These are phyloP conservation scores for Strobilomyces dryophilus DNA, from an alignment of 768 basidiomycete genomes.

Conservation along the genomic window DNA sequence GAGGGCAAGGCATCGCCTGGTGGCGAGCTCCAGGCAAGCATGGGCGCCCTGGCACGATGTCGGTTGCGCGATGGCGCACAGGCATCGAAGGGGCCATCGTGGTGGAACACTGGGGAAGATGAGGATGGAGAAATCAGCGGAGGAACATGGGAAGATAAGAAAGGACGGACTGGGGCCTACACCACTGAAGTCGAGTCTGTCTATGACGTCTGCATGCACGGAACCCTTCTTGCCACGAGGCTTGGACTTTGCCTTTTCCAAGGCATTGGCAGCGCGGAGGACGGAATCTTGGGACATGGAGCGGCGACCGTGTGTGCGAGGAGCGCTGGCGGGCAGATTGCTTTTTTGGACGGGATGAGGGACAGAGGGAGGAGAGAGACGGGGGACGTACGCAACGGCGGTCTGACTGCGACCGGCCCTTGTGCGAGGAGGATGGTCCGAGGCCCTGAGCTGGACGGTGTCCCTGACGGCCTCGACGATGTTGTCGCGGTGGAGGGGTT, in stretches of 20 bases:
- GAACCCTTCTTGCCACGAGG: conserved; percentile 65
- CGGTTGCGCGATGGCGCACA: conserved; percentile 88
- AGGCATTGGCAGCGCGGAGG: conserved; percentile 33
- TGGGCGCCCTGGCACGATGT: conserved; percentile 73
- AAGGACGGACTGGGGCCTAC: conserved; percentile 72
- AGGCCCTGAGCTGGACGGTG: conserved; percentile 53
- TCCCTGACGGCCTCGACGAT: conserved; percentile 66
- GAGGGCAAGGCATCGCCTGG: conserved; percentile 38
- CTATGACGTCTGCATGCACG: conserved; percentile 84
- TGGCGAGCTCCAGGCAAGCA: conserved; percentile 67
- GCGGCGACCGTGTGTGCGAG: conserved; percentile 36
- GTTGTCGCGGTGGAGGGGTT: conserved; percentile 33
- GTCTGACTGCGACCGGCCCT: conserved; percentile 61
- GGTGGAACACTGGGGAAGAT: conserved; percentile 69
- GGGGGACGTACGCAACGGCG: conserved; percentile 26
- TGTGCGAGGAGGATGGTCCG: conserved; percentile 39
- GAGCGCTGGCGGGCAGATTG: conserved; percentile 18
- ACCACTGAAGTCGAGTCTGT: conserved; percentile 81
- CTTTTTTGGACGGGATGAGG: conserved; percentile 22
- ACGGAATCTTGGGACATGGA: conserved; percentile 50
- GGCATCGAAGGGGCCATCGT: conserved; percentile 90
- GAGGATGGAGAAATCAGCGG: not conserved
- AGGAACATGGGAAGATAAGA: not conserved
- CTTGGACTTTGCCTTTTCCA: conserved; percentile 48
- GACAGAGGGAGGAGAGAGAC: not conserved